Base-by-base conservation (phyloP, 192 early-diverging fungal genomes). In the Coemansia pectinata region DNA sequence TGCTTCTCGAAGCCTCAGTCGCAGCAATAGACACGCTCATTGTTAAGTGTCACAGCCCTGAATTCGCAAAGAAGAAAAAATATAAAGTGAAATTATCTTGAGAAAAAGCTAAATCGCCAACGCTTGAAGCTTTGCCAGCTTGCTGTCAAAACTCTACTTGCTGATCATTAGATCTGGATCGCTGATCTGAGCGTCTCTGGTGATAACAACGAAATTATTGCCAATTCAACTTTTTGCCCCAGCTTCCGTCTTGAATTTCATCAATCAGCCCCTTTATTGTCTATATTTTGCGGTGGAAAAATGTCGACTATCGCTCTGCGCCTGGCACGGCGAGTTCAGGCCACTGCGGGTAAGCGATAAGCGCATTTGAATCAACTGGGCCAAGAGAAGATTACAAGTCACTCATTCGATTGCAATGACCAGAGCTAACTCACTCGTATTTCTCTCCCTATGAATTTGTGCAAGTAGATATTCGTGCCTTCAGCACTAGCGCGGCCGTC, bases 1-100 rank as follows among this genome's bases (percentile, higher is more conserved):
- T 78, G 58, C 72, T 69, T 12, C 70, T 59, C 34, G 80, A 78
- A 0, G 70, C 76, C 19, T 69, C 67, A 55, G 65, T 59, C n/a
- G 31, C 27, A 55, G 52, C 23, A 55, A 55, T 25, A 15, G 52
- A 29, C 52, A 19, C 27, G 52, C 52, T 55, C 52, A 55, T 55
- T 25, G 19, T 29, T 50, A 21, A 50, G 23, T 23, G 47, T 50
- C 47, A 2, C 47, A 10, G 21, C 19, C 14, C 15, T 42, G 41
- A 50, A 19, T 50, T n/a, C 6, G 47, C 9, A 19, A 50, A 50
- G 11, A 12, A 29, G 11, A 14, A 31, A 55, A 55, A 29, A 55
- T 25, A 55, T 29, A 55, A 29, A 12, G 19, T 38, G 36, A 8
- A 38, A 9, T 38, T 38, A 29, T 29, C 27, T 55, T 29, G 23